Evolutionary conservation across 345 rosid genomes (phyloP), one percentile per base, ranked within the genome.

Genomic region (Hirschfeldia incana): DNA sequence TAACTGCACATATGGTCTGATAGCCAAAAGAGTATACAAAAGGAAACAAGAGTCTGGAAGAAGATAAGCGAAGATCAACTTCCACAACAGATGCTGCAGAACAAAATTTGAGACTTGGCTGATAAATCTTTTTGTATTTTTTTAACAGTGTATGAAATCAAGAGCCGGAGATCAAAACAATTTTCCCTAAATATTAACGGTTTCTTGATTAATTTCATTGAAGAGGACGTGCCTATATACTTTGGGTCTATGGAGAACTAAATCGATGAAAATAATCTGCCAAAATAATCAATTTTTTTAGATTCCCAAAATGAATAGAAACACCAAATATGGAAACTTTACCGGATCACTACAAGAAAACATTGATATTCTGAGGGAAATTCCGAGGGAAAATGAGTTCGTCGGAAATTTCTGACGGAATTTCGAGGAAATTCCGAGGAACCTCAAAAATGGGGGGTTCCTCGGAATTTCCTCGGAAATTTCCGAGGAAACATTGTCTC

Each of bases 1-100:
- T 65, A 30, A 16, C 7, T 37, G 37, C 66, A 55, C 59, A 26
- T 7, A 37, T 39, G 46, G 12, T 39, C 46, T 26, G 8, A 32
- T 1, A 4, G 44, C 12, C 12, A 68, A 60, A 10, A 26, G 17
- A n/a, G 32, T 27, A 62, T 33, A 69, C 46, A 61, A 72, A 86
- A 36, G 92, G 97, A 91, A 89, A 94, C 98, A 89, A 72, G 85
- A 88, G 83, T 94, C 98, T 67, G 91, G 74, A 78, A 90, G 78
- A 80, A 92, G 87, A 82, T 83, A 89, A 42, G 77, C 85, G 9
- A 83, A n/a, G 51, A 86, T 61, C 9, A 88, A 81, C 80, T 90
- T 94, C 97, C 91, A 90, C 80, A 91, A 73, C 49, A 91, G 61
- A 67, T 85, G 89, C 95, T 92, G 92, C 86, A 74, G 61, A 3